Evolutionary conservation across 805 yeast genomes (phyloP), one percentile per base, ranked within the genome.

Genomic region (Ogataea dorogensis): DNA sequence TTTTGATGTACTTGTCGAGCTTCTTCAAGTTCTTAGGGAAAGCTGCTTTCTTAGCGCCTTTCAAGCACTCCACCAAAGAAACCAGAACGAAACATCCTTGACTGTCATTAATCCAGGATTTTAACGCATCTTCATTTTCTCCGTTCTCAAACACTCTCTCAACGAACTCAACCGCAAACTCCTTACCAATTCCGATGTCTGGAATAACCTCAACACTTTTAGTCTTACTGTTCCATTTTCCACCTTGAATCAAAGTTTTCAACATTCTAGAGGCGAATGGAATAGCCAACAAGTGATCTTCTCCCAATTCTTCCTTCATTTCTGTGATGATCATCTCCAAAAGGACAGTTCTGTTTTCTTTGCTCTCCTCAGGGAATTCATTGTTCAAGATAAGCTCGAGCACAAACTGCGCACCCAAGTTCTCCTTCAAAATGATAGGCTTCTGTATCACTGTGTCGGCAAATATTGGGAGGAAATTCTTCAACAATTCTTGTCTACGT

Each of bases 1-100:
- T 47, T 51, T 63, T 52, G 50, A 69, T 63, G 17, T 62, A 56
- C 45, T 73, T 74, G 52, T 70, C 66, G 31, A 67, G 51, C 40
- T 69, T 67, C 58, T 73, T 75, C 51, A 89, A 64, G 18, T 67
- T 71, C 54, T 77, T 71, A 40, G 67, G 53, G 47, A 84, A 77
- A 19, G 62, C 56, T 26, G 65, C 64, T 21, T 42, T 40, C 34
- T 73, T 69, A 29, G 67, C 63, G 33, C 66, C 68, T 33, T 66
- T 63, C 51, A 83, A 67, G 18, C 73, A 72, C 63, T 91, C 97
- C 49, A 70, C 73, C n/a, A 87, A 63, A 1, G 95, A 77, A 32
- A 86, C 89, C 36, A 89, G 68, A 12, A 86, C 85, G 56, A 91
- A 91, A 12, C 95, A 77, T 25, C 93, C 86, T 27, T 76, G 73